Evolutionary conservation across 495 filamentous ascomycete genomes (phyloP), one percentile per base, ranked within the genome.

Genomic region (Xylaria nigripes): DNA sequence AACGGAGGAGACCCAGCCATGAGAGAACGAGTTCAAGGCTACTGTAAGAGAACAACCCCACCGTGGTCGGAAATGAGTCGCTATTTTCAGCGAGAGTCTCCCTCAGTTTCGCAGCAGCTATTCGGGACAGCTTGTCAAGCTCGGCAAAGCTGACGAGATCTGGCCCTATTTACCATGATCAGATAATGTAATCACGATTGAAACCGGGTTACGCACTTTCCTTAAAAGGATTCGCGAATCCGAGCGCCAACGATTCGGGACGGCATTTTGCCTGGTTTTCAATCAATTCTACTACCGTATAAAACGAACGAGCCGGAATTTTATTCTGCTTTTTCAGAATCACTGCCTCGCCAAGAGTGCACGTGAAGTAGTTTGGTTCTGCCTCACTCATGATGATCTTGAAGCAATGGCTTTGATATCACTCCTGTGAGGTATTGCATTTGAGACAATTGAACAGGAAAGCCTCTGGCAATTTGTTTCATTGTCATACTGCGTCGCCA

Each of bases 1-100:
- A 58, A 34, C 70, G 59, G 48, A 79, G 72, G 48, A 82, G 61
- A 2, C 67, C 77, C 2, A 84, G 68, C 76, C 79, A 83, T 1
- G 63, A 62, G 41, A 79, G 69, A 0, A 82, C 58, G 38, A 83
- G 76, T 23, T 77, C 68, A 9, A 67, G 32, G 0, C 72, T 75
- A 48, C 76, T 84, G 2, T 68, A 55, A 41, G 72, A 73, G 0
- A 83, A 59, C 13, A 83, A 57, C 0, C 72, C 80, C 6, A 79
- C 67, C 13, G 63, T 67, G 16, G 53, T 54, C 3, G 50, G 32
- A 15, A 36, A 34, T 7, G 5, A 4, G 4, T 42, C 9, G 13
- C 44, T 10, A 13, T 5, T 16, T 38, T 45, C 38, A 22, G 12
- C 16, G 3, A n/a, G 27, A 6, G 42, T 46, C 10, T 7, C 16